These are phyloP conservation scores for Parsonsia alboflavescens DNA, from an alignment of 257 asterid genomes.

Conservation along the genomic window DNA sequence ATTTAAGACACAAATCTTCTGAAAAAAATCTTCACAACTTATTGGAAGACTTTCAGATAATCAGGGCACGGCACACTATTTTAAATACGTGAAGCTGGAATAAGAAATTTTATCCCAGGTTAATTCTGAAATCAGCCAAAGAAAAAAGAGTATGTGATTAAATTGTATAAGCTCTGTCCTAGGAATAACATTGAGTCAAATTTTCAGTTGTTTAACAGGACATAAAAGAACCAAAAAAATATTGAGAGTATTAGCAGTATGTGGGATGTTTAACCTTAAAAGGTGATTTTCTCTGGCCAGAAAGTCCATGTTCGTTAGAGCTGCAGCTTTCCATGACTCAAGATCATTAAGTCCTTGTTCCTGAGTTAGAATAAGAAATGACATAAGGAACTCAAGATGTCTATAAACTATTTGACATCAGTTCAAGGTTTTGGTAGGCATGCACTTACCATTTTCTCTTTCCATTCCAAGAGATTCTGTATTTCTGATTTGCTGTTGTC, in stretches of 20 bases:
- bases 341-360: conserved; percentile 59
- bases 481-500: conserved; percentile 71
- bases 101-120: neutral
- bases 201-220: neutral
- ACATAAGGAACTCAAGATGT: conserved; percentile 15
- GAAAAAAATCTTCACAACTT: neutral
- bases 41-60: neutral
- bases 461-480: conserved; percentile 74
- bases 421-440: neutral
- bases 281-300: conserved; percentile 60
- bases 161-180: neutral
- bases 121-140: neutral
- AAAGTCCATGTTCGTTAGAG: conserved; percentile 49
- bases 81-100: neutral
- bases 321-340: conserved; percentile 61
- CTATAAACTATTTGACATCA: no score
- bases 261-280: conserved; percentile 56
- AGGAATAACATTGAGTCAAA: neutral
- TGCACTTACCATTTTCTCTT: conserved; percentile 50
- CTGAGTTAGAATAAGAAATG: conserved; percentile 29
- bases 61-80: no score
- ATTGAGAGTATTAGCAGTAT: conserved; percentile 5
- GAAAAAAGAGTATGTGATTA: neutral
- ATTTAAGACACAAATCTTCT: neutral
- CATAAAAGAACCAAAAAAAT: neutral